phyloP scores from a whole-genome alignment of 2,329 filamentous ascomycete genomes.

The Lachnum nothofagi region DNA sequence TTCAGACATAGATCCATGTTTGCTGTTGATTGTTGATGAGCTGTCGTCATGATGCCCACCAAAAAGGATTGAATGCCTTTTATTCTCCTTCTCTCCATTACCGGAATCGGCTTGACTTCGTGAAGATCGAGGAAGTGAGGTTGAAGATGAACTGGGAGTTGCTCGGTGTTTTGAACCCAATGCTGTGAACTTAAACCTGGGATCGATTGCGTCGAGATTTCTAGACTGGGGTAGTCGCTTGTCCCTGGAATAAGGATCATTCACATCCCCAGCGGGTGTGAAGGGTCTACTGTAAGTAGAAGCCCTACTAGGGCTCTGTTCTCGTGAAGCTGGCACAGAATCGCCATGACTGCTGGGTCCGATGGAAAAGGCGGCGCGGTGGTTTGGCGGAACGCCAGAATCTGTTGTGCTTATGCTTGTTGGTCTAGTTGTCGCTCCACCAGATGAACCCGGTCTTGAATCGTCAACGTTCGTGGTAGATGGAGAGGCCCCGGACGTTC shows the following conservation, averaged over 20 bases:
- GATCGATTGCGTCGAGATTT: slow-evolving; percentile 64
- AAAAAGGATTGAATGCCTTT: slow-evolving; percentile 46
- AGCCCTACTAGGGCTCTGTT: slow-evolving; percentile 59
- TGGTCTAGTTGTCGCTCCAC: slow-evolving; percentile 24
- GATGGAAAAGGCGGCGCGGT: slow-evolving; percentile 30
- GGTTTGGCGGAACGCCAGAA: slow-evolving; percentile 17
- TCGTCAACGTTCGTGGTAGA: slow-evolving; percentile 31
- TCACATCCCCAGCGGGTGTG: slow-evolving; percentile 70
- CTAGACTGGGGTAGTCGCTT: slow-evolving; percentile 67
- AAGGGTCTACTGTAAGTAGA: slow-evolving; percentile 66
- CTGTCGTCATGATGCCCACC: slow-evolving; percentile 40
- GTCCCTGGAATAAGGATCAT: slow-evolving; percentile 83
- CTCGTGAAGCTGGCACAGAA: slow-evolving; percentile 50
- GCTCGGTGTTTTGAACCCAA: slow-evolving; percentile 65
- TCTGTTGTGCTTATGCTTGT: slow-evolving; percentile 23
- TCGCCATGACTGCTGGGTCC: slow-evolving; percentile 33
- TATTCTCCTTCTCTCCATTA: slow-evolving; percentile 47
- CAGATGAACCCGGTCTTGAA: slow-evolving; percentile 32
- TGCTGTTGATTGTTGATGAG: slow-evolving; percentile 43
- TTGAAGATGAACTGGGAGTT: slow-evolving; percentile 50
- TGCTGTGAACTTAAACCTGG: slow-evolving; percentile 69
- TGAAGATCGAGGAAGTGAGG: slow-evolving; percentile 44
- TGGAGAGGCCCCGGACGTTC: slow-evolving; percentile 44
- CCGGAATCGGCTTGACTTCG: slow-evolving; percentile 36
- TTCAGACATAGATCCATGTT: slow-evolving; percentile 83